Evolutionary conservation across 1,284 basidiomycete genomes (phyloP), one percentile per base, ranked within the genome.

Genomic region (Microbotryomycetes sp.): DNA sequence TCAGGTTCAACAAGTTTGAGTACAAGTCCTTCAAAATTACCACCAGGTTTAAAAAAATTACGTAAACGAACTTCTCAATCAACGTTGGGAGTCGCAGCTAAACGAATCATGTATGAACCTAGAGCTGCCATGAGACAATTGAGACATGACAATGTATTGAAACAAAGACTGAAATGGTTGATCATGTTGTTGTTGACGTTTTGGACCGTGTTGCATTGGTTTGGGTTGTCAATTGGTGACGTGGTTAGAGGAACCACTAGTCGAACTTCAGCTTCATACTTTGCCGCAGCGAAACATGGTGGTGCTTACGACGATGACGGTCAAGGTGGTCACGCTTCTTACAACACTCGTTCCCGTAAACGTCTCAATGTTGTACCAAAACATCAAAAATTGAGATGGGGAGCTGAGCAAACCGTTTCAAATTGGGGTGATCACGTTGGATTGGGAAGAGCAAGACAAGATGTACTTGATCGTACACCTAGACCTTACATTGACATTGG

Each of bases 371-470:
- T 19, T 9, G 36, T 19, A 9, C 36, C 9, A 19, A 19, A 9
- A 19, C 36, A 42, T 19, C 12, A 9, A 9, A 42, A 19, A 42
- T 42, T 42, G 36, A 42, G 36, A 19, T 42, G 36, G 36, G 36
- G 12, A 19, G 19, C 36, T 12, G 36, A 42, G 36, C 36, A 42
- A 42, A 42, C 36, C 36, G 36, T 42, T 42, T 42, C 36, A 42
- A 56, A 64, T 49, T 57, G 29, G 19, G 52, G 59, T 5, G 55
- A 57, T 50, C 47, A 65, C 31, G 56, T 65, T 54, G 63, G 56
- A 15, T 47, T 65, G 12, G 63, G 63, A 0, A 52, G 36, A 6
- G 56, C 54, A 46, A 19, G 63, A 36, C 28, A 45, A 12, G 56
- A 59, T 25, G 49, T 56, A 2, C 49, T 52, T n/a, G 53, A 32